phyloP scores from a whole-genome alignment of 2,329 filamentous ascomycete species.

The Ophioceras dolichostomum region DNA sequence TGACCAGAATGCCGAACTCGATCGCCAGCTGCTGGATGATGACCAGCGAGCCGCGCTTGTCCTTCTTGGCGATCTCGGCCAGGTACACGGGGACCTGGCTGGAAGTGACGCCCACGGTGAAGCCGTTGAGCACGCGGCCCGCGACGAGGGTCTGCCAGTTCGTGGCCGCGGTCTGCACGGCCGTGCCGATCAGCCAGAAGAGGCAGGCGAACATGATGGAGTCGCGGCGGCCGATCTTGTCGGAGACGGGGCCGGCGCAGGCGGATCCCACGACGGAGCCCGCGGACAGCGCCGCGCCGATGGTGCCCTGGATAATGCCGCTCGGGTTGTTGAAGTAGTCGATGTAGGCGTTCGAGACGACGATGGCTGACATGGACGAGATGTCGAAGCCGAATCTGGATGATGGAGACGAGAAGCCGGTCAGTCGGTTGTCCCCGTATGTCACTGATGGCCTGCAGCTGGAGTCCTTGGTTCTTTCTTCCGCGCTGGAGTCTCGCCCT shows the following conservation, averaged over 20 bases:
- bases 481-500: too few species aligned
- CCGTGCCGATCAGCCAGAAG: slow-evolving; percentile 44
- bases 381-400: slow-evolving; percentile 40
- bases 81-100: slow-evolving; percentile 59
- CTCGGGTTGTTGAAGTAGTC: slow-evolving; percentile 36
- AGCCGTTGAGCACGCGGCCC: slow-evolving; percentile 48
- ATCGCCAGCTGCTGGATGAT: slow-evolving; percentile 66
- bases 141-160: slow-evolving; percentile 42
- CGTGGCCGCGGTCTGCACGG: slow-evolving; percentile 45
- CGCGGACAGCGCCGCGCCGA: slow-evolving; percentile 37
- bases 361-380: slow-evolving; percentile 44
- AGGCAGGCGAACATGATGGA: slow-evolving; percentile 30
- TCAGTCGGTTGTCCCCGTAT: too few species aligned
- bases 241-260: slow-evolving; percentile 34
- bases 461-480: too few species aligned
- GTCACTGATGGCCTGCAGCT: too few species aligned
- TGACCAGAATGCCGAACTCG: slow-evolving; percentile 58
- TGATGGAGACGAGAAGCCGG: background rate
- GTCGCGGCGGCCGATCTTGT: slow-evolving; percentile 32
- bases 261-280: slow-evolving; percentile 38
- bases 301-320: slow-evolving; percentile 34
- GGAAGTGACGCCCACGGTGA: slow-evolving; percentile 54
- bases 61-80: slow-evolving; percentile 48
- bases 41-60: slow-evolving; percentile 51
- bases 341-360: slow-evolving; percentile 36